Evolutionary conservation across 1,139 yeast genomes (phyloP).

Genomic region (Diutina scorzettiae): DNA sequence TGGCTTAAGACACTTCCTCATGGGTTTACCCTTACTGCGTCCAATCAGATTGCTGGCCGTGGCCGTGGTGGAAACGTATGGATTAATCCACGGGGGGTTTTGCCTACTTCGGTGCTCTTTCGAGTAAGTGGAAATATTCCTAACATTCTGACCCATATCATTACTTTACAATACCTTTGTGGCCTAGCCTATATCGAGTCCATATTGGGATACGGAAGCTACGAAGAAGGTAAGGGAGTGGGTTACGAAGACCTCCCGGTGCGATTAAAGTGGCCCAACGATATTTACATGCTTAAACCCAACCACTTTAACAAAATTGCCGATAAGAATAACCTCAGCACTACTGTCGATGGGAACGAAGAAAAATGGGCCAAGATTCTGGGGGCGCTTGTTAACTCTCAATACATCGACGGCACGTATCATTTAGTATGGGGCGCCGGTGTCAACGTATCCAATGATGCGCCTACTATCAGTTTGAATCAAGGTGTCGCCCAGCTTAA

Average conservation of each 20-base stretch:
- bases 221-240: slow-evolving; percentile 11
- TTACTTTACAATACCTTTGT: slow-evolving; percentile 77
- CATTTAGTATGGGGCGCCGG: slow-evolving; percentile 78
- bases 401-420: slow-evolving; percentile 45
- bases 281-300: slow-evolving; percentile 66
- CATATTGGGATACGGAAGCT: slow-evolving; percentile 19
- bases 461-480: slow-evolving; percentile 86
- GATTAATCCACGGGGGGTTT: slow-evolving; percentile 89
- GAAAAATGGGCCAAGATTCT: slow-evolving; percentile 62
- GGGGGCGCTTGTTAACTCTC: slow-evolving; percentile 79
- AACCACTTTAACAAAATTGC: slow-evolving; percentile 26
- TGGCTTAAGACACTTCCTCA: slow-evolving; percentile 51
- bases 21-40: slow-evolving; percentile 64
- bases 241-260: slow-evolving; percentile 71
- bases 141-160: slow-evolving; percentile 25
- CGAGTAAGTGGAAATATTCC: slow-evolving; percentile 22
- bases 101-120: slow-evolving; percentile 68
- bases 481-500: slow-evolving; percentile 53
- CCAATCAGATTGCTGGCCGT: slow-evolving; percentile 79
- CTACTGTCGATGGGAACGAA: slow-evolving; percentile 27
- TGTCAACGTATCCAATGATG: slow-evolving; percentile 69
- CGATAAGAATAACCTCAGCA: slow-evolving; percentile 20
- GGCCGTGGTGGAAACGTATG: slow-evolving; percentile 95
- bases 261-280: slow-evolving; percentile 94
- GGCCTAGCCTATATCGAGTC: slow-evolving; percentile 80